Evolutionary conservation across 768 basidiomycete species (phyloP), one percentile per base, ranked within the genome.

Genomic region (Agrocybe praecox): DNA sequence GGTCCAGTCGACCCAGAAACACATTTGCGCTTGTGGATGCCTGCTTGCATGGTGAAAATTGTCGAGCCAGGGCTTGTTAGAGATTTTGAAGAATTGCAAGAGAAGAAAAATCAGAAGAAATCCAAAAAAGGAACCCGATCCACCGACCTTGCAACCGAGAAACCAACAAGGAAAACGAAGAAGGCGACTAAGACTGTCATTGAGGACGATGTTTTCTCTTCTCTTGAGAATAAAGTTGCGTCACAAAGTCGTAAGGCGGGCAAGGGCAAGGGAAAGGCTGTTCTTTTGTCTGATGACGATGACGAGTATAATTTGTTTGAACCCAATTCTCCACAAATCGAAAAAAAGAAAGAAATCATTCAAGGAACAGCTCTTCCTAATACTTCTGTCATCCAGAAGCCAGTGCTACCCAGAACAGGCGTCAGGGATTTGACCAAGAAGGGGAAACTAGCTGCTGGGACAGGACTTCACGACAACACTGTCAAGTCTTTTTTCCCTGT

Each of bases 21-120:
- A 47, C 81, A 82, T 53, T 68, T 87, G 48, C 79, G 88, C 14
- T 67, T 94, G 11, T 96, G 94, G 94, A 81, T 94, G 71, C 90
- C 94, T 0, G 92, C 89, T 21, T 86, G 80, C 52, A 88, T 96
- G 79, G 81, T 95, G 11, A 71, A 76, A 12, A 69, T 85, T 29
- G 91, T 82, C 2, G 88, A 86, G 57, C 89, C 92, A 9, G 71
- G 72, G 3, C 66, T 96, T 21, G 87, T 88, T 5, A 71, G 80
- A 43, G 79, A 79, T 17, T 94, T 80, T 60, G 84, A 91, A 56
- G 79, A 75, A 11, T 62, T 65, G 15, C 70, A 78, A 59, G 74
- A 76, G 56, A 70, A 67, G 56, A 90, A 86, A 62, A 68, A 69
- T 36, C 74, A 69, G 36, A 85, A 84, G 69, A 82, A 86, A 65